Base-by-base conservation (phyloP, 495 filamentous ascomycete genomes). In the Penicillium flavigenum region DNA sequence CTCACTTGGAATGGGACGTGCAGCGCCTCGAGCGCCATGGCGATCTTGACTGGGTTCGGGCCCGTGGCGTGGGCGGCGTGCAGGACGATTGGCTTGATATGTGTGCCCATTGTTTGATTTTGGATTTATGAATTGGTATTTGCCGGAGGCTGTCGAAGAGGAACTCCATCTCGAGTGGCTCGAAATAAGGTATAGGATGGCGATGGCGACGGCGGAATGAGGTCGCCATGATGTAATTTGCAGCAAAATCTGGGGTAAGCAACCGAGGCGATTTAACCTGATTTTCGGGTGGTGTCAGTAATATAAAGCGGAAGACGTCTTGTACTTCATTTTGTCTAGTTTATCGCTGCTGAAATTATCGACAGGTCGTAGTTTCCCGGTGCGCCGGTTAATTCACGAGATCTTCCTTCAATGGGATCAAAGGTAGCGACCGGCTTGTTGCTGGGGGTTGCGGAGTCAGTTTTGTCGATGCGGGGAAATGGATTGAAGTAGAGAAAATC, bases 11-110 rank as follows among this genome's bases (percentile, higher is more conserved):
- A 91, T 29, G 82, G 77, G 19, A 90, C 58, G 4, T 86, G 83
- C 5, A 96, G 81, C 65, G 92, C 88, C 69, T 95, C 90, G 7
- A 96, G 75, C 0, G 86, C 78, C 56, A 95, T 92, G 32, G 87
- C 87, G 54, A 91, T 74, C 67, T 94, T 95, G 68, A 73, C 63
- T 1, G 76, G 77, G 47, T 80, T 79, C 7, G 77, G 77, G 6
- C 74, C 73, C 1, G 67, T 58, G 32, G 52, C 42, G 50, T 79
- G 76, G 38, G 75, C 75, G 38, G 75, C 75, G 49, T 79, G 76
- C 19, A 78, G 59, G 29, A 64, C 42, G 5, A 72, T 44, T 1
- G 68, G 68, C 39, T 72, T 68, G 2, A 66, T 52, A 52, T 67
- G 66, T 8, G 47, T 24, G 7, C 49, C 58, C 66, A 68, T 66